Evolutionary conservation across 176 grass and related monocot genomes (phyloP), one percentile per base, ranked within the genome.

Genomic region (Canna indica): DNA sequence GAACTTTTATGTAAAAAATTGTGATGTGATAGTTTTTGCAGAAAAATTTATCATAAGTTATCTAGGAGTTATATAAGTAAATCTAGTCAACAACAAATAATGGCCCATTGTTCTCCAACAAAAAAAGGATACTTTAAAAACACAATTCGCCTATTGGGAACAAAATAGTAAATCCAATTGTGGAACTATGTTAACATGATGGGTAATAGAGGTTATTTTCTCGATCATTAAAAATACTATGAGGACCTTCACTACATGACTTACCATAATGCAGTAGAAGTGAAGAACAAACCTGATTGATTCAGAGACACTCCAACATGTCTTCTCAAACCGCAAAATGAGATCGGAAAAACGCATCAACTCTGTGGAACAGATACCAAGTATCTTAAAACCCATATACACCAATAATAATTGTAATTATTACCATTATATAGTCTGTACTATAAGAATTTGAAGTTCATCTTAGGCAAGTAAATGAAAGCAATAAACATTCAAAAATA

Each of bases 311-410:
- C 76, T 78, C 52, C 88, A 70, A 70, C 93, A 96, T 72, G 93
- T 78, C 76, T 80, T 89, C 84, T 96, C 93, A 47, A 96, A 91
- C 20, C 79, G 86, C 78, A 91, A 82, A 83, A 96, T 96, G 60
- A 90, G 78, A 73, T 96, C 93, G 28, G 83, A 60, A 36, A 96
- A 85, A 28, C 83, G 72, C 79, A 85, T 80, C 72, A 87, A 82
- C 58, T 83, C 91, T 96, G 67, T 76, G 82, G 60, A 48, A 58
- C 25, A 61, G 10, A 16, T 32, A 62, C n/a, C 7, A 68, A 71
- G 24, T 78, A 20, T 32, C 64, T 61, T 71, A 67, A 54, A 59
- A 60, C 6, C 41, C 26, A 42, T 18, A 30, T 60, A 16, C 0
- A 41, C 29, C 16, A 25, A 25, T 7, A 72, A 25, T n/a, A n/a